These are phyloP conservation scores for Seminavis robusta DNA, from an alignment of 108 stramenopile genomes.

Conservation along the genomic window DNA sequence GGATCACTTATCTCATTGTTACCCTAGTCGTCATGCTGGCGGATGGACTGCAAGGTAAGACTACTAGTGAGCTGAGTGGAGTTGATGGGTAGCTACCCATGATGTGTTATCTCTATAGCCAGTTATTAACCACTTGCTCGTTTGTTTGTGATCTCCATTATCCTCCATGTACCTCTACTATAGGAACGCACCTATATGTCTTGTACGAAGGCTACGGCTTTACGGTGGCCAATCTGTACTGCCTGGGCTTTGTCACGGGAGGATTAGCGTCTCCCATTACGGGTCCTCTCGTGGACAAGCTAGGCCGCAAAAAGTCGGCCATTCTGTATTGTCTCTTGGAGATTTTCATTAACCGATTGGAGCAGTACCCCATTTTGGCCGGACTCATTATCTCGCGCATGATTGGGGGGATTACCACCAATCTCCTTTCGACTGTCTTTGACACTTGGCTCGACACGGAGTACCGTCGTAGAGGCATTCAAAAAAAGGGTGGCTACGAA, in stretches of 20 bases:
- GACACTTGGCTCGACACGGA: conserved; percentile 84
- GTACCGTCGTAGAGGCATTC: conserved; percentile 61
- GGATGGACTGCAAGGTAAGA: conserved; percentile 62
- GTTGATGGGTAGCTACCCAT: background rate
- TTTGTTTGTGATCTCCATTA: background rate
- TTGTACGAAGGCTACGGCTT: conserved; percentile 68
- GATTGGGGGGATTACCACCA: conserved; percentile 76
- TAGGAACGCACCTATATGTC: conserved; percentile 64
- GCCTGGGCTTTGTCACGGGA: conserved; percentile 56
- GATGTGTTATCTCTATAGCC: background rate
- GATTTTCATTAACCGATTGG: conserved; percentile 52
- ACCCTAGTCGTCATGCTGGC: conserved; percentile 56
- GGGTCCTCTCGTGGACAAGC: conserved; percentile 72
- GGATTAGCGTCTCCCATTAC: conserved; percentile 64
- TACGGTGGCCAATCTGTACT: conserved; percentile 57
- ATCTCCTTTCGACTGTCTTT: conserved; percentile 69
- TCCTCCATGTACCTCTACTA: conserved; percentile 1
- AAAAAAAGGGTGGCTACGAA: conserved; percentile 51
- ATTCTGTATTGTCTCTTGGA: conserved; percentile 81
- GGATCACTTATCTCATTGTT: conserved; percentile 52
- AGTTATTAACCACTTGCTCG: too few species aligned
- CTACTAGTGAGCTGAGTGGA: background rate
- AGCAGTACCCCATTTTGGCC: conserved; percentile 60
- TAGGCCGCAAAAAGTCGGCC: conserved; percentile 71
- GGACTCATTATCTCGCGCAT: conserved; percentile 68